These are phyloP conservation scores for Moniliella sp. DNA, from an alignment of 1,284 basidiomycete species.

Conservation along the genomic window DNA sequence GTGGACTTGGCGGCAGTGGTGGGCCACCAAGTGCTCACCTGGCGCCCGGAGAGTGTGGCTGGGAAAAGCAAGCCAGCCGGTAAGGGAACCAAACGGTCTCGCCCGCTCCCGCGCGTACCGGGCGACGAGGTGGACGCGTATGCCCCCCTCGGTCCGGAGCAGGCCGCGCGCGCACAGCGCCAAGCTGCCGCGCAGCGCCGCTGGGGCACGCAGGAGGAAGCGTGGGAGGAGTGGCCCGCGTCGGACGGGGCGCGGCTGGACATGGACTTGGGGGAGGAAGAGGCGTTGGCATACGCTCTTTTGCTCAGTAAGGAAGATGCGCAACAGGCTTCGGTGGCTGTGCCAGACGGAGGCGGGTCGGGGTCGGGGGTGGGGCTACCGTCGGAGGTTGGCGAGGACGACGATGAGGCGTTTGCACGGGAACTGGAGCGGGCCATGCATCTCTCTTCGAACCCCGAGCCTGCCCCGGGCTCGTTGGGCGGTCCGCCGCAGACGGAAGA, in stretches of 20 bases:
- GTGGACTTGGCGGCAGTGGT: constrained; percentile 47
- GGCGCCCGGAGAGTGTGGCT: constrained; percentile 44
- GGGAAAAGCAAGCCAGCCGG: constrained; percentile 29
- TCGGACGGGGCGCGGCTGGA: constrained; percentile 38
- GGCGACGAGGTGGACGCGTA: constrained; percentile 21
- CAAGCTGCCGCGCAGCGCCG: constrained; percentile 29
- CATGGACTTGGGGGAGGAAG: constrained; percentile 54
- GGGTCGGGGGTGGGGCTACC: no score
- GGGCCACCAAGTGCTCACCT: constrained; percentile 47
- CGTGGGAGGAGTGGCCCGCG: constrained; percentile 36
- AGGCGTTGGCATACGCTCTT: constrained; percentile 57
- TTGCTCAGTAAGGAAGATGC: constrained; percentile 68
- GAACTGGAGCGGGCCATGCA: no score
- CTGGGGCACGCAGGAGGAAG: constrained; percentile 45
- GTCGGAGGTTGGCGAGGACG: no score
- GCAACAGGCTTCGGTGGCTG: constrained; percentile 20
- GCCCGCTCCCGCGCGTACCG: constrained; percentile 4
- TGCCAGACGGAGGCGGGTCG: no score
- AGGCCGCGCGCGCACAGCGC: constrained; percentile 1
- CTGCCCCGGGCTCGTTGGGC: no score
- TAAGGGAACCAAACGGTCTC: constrained; percentile 36
- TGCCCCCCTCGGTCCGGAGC: no score
- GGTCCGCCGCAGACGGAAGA: no score
- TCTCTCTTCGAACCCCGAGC: no score
- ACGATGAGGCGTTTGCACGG: no score